Conservation (phyloP, 257 asterid genomes). For the Paulownia fortunei region DNA sequence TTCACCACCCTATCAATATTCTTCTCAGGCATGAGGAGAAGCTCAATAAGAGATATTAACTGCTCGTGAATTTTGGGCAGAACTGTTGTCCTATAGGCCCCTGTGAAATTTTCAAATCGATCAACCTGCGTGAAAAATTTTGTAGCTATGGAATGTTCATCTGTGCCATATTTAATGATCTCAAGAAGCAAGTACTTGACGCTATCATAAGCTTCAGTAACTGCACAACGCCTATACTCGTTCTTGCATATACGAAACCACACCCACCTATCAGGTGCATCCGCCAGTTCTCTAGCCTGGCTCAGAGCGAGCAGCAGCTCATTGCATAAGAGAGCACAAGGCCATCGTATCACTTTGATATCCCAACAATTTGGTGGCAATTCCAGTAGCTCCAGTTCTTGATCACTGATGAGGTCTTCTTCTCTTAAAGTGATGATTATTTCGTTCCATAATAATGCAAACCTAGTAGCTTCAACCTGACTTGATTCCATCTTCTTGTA, state of each 20-base stretch:
- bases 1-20: conserved; percentile 62
- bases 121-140: conserved; percentile 70
- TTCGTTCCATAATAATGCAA: conserved; percentile 95
- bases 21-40: conserved; percentile 61
- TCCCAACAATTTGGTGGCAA: conserved; percentile 94
- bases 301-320: conserved; percentile 81
- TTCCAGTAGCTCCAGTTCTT: conserved; percentile 83
- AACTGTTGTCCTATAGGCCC: conserved; percentile 50
- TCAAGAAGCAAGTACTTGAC: conserved; percentile 72
- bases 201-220: conserved; percentile 85
- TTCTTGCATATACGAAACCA: conserved; percentile 82
- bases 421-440: conserved; percentile 81
- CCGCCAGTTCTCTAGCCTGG: conserved; percentile 72
- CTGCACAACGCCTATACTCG: conserved; percentile 92
- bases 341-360: conserved; percentile 93
- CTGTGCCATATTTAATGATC: conserved; percentile 65
- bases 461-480: conserved; percentile 87
- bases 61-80: conserved; percentile 68
- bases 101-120: conserved; percentile 65
- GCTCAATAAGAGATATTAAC: conserved; percentile 58
- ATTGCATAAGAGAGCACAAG: conserved; percentile 81
- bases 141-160: conserved; percentile 71
- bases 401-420: conserved; percentile 80
- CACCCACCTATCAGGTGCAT: conserved; percentile 65
- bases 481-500: conserved; percentile 93